These are phyloP conservation scores for Leptographium procerum DNA, from an alignment of 2,329 filamentous ascomycete species.

Conservation along the genomic window DNA sequence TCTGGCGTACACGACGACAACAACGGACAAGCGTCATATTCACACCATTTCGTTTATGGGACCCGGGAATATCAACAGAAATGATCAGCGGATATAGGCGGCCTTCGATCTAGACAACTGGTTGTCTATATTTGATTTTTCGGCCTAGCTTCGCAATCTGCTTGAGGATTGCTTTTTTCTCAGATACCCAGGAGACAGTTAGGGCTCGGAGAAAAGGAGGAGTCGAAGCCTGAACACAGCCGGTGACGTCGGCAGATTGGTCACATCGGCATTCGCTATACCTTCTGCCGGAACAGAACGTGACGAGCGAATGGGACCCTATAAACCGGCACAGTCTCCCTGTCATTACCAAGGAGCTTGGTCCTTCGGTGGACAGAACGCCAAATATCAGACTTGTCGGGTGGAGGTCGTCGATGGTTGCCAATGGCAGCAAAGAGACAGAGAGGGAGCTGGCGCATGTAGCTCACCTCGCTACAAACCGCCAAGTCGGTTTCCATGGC, in stretches of 20 bases:
- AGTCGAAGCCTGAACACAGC: neutral
- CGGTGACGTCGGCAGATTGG: neutral
- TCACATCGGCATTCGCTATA: neutral
- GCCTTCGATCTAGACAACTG: neutral
- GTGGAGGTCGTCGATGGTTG: neutral
- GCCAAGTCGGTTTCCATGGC: neutral
- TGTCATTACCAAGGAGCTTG: neutral
- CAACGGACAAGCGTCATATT: neutral
- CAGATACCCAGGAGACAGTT: neutral
- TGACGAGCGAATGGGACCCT: neutral
- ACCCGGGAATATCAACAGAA: neutral
- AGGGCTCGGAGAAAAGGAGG: neutral
- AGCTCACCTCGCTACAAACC: conserved; percentile 4
- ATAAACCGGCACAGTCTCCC: neutral
- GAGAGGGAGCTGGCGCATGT: neutral
- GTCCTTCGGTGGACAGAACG: neutral
- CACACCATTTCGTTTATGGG: neutral
- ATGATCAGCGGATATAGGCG: neutral
- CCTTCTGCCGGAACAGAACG: neutral
- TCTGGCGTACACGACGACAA: neutral
- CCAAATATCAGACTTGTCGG: neutral
- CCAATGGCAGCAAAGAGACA: neutral
- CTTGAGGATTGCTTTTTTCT: neutral
- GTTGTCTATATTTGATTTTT: neutral
- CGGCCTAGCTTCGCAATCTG: neutral